Base-by-base conservation (phyloP, 2,329 filamentous ascomycete genomes). In the Calonectria crousiana region DNA sequence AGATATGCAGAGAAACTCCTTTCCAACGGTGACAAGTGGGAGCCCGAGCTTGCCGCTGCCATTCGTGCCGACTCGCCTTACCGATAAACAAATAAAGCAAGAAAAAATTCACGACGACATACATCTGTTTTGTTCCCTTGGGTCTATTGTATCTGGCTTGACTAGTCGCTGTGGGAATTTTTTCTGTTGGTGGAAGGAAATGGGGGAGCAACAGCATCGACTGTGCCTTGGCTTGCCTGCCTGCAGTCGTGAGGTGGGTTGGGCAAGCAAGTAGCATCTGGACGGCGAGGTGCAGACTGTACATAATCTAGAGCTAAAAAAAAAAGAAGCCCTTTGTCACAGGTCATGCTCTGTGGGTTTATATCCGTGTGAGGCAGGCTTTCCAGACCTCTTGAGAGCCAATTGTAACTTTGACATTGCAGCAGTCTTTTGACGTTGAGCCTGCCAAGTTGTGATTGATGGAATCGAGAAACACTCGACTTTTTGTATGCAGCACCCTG, bases 51-150 rank as follows among this genome's bases (percentile, higher is more conserved):
- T 83, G 96, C 96, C 1, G 96, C 97, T 73, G 93, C 92, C 79
- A 97, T 97, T 84, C 93, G 95, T 83, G 97, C 97, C 75, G 97
- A 99, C 89, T 93, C 96, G 70, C 96, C 96, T 67, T 98, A 96
- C 89, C 91, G 94, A 90, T 96, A 93, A 86, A 79, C 73, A 51
- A 56, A 66, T 38, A 51, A 58, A 56, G 58, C 44, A 53, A 69
- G 28, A 69, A 52, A 49, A 70, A 68, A 67, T 58, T 44, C 66
- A 72, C 73, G 71, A 73, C 72, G 64, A 68, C 72, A 69, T 60
- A 68, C 26, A 41, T 67, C 53, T 74, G 58, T 68, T 73, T 70
- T 60, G 60, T 73, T 69, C 60, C 60, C 66, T 66, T 69, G 18
- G 71, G 66, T 73, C 69, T 65, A 60, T 73, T 66, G 71, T 73